Percentiles rank a stretch among this genome's conserved stretches.
Conservation (phyloP, 352 stramenopile genomes). For the Phytophthora pistaciae region DNA sequence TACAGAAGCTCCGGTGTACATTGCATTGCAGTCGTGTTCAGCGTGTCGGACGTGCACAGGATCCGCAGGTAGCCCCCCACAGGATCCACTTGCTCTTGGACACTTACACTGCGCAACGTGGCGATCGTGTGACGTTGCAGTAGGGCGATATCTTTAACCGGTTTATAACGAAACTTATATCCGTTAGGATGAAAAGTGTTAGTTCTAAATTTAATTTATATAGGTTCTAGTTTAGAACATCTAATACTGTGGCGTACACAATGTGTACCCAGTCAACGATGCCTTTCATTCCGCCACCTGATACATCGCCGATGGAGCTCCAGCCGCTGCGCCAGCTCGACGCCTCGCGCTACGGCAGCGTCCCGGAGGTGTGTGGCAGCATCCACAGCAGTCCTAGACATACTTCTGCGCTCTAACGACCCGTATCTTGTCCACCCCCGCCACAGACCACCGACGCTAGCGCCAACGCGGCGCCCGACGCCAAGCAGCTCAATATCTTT, state of each 20-base stretch:
- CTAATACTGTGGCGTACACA: not conserved
- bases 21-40: not conserved
- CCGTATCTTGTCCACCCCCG: not conserved
- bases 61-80: no score
- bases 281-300: conserved; percentile 7
- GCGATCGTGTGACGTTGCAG: no score
- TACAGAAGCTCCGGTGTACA: not conserved
- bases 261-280: not conserved
- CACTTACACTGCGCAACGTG: no score
- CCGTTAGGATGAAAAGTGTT: no score
- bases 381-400: not conserved
- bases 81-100: no score
- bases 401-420: not conserved
- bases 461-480: conserved; percentile 28
- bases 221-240: no score
- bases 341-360: conserved; percentile 41
- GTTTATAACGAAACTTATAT: no score
- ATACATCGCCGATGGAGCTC: conserved; percentile 42
- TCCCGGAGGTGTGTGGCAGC: conserved; percentile 22
- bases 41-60: not conserved
- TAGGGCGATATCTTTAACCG: no score
- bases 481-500: conserved; percentile 21
- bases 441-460: conserved; percentile 16
- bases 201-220: no score
- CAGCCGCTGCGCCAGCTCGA: conserved; percentile 35